Evolutionary conservation across 176 grass and related monocot genomes (phyloP).

Genomic region (Musa schizocarpa): DNA sequence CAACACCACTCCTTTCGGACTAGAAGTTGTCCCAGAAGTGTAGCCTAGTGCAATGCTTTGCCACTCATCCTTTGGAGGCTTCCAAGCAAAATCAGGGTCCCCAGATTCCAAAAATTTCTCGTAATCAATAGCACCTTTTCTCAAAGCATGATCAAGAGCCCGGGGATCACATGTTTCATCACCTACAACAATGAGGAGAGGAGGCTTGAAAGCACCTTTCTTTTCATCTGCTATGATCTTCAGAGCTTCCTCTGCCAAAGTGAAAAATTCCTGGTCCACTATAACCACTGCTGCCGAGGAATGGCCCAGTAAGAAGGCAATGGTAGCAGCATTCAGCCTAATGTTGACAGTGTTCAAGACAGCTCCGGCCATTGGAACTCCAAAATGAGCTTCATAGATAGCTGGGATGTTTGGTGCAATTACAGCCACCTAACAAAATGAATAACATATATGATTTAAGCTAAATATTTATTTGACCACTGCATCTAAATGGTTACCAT

Average conservation of each 20-base stretch:
- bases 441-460: background rate
- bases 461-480: background rate
- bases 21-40: constrained; percentile 86
- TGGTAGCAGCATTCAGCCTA: constrained; percentile 58
- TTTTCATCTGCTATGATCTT: constrained; percentile 51
- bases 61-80: constrained; percentile 86
- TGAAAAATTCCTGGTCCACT: constrained; percentile 86
- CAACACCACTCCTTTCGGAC: constrained; percentile 77
- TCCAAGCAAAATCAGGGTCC: constrained; percentile 55
- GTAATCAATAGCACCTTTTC: constrained; percentile 63
- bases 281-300: constrained; percentile 61
- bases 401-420: constrained; percentile 86
- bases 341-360: constrained; percentile 74
- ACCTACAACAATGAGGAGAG: constrained; percentile 47
- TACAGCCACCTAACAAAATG: constrained; percentile 54
- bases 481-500: background rate
- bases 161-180: constrained; percentile 50
- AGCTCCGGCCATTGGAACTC: constrained; percentile 80
- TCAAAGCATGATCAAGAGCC: constrained; percentile 44
- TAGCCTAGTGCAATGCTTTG: constrained; percentile 83
- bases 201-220: constrained; percentile 45
- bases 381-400: constrained; percentile 81
- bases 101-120: constrained; percentile 76
- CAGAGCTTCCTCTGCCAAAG: constrained; percentile 63
- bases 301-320: constrained; percentile 76